Conservation (phyloP, 2,329 filamentous ascomycete species). For the Fusarium mundagurra region DNA sequence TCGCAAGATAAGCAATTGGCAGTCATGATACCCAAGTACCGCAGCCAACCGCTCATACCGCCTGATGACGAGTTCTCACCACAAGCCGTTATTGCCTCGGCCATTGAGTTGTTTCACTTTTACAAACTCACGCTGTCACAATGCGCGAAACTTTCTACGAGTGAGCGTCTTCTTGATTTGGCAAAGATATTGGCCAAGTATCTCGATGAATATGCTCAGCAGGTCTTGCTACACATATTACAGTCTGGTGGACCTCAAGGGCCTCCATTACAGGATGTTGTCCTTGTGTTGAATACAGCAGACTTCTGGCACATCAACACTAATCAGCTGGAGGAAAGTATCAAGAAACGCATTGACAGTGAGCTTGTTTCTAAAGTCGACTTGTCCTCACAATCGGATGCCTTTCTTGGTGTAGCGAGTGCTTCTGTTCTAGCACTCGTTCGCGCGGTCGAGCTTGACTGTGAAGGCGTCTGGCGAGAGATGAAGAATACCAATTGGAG, state of each 20-base stretch:
- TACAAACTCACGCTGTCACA: slow-evolving; percentile 93
- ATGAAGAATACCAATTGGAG: slow-evolving; percentile 98
- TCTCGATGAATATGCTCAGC: slow-evolving; percentile 93
- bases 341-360: slow-evolving; percentile 87
- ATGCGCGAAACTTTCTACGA: slow-evolving; percentile 94
- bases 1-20: slow-evolving; percentile 92
- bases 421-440: slow-evolving; percentile 87
- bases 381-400: slow-evolving; percentile 90
- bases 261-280: slow-evolving; percentile 75
- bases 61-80: slow-evolving; percentile 91
- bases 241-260: slow-evolving; percentile 64
- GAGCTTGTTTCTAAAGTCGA: slow-evolving; percentile 82
- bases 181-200: slow-evolving; percentile 90
- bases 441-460: slow-evolving; percentile 80
- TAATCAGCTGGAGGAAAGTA: slow-evolving; percentile 92
- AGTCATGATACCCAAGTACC: slow-evolving; percentile 86
- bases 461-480: slow-evolving; percentile 91
- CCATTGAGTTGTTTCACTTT: slow-evolving; percentile 96
- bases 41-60: slow-evolving; percentile 80
- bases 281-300: slow-evolving; percentile 92
- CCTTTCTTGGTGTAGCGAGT: slow-evolving; percentile 94
- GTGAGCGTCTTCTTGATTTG: slow-evolving; percentile 85
- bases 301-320: slow-evolving; percentile 97
- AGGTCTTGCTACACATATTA: slow-evolving; percentile 81
- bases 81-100: slow-evolving; percentile 89